Conservation (phyloP, 768 basidiomycete species). For the Leucocoprinus leucothites region DNA sequence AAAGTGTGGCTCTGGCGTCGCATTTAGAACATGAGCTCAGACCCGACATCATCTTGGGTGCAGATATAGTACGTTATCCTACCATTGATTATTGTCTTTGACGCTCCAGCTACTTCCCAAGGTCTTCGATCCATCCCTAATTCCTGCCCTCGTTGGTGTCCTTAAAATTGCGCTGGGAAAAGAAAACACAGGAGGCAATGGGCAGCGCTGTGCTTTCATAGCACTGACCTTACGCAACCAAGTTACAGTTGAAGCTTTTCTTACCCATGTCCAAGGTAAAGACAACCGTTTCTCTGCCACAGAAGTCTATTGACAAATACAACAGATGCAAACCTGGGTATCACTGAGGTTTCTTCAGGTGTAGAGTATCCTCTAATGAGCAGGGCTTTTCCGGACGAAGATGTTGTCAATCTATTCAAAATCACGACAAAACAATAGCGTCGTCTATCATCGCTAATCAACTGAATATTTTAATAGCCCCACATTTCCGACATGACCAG, state of each 20-base stretch:
- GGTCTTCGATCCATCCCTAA: slow-evolving; percentile 67
- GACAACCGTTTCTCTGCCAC: background rate
- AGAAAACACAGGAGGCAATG: slow-evolving; percentile 16
- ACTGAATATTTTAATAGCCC: slow-evolving; percentile 51
- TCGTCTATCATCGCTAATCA: slow-evolving; percentile 16
- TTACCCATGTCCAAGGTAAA: slow-evolving; percentile 31
- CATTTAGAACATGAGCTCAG: slow-evolving; percentile 40
- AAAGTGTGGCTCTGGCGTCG: slow-evolving; percentile 20
- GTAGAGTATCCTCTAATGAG: slow-evolving; percentile 16
- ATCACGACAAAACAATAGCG: slow-evolving; percentile 22
- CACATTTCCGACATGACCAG: slow-evolving; percentile 78
- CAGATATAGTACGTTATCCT: slow-evolving; percentile 50
- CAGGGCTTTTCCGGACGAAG: slow-evolving; percentile 17
- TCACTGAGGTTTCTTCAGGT: slow-evolving; percentile 14
- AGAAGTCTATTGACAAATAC: background rate
- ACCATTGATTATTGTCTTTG: background rate
- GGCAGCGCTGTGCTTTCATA: slow-evolving; percentile 34
- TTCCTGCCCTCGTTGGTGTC: slow-evolving; percentile 52
- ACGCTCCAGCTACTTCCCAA: slow-evolving; percentile 20
- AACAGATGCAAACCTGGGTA: slow-evolving; percentile 13
- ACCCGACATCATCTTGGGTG: slow-evolving; percentile 64
- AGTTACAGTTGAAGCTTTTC: slow-evolving; percentile 46
- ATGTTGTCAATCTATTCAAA: slow-evolving; percentile 43
- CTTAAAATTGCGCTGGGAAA: slow-evolving; percentile 38
- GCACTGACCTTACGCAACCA: slow-evolving; percentile 58